phyloP scores from a whole-genome alignment of 108 stramenopile genomes.

The Hondaea fermentalgiana region DNA sequence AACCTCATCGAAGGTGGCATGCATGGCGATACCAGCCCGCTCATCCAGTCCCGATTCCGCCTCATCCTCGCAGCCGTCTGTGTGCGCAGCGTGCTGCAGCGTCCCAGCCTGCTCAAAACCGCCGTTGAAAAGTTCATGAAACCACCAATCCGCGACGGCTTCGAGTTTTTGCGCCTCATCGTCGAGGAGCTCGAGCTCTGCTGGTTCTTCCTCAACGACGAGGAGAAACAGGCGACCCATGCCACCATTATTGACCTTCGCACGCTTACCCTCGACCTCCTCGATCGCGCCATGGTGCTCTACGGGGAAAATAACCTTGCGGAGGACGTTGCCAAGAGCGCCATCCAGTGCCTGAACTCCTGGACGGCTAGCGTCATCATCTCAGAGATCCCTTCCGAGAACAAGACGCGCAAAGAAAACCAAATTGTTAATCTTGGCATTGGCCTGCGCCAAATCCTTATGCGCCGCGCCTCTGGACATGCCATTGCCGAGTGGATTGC shows the following conservation, averaged over 20 bases:
- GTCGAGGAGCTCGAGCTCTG: constrained; percentile 9
- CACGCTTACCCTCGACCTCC: neutral
- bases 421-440: neutral
- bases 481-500: neutral
- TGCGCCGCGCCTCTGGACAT: neutral
- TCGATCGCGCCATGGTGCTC: neutral
- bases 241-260: neutral
- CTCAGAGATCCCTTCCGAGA: neutral
- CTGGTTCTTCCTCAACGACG: neutral
- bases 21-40: neutral
- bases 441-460: neutral
- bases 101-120: neutral
- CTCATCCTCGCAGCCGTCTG: neutral
- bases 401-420: neutral
- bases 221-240: neutral
- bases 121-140: neutral
- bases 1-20: neutral
- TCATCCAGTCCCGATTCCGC: neutral
- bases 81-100: neutral
- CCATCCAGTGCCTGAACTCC: neutral
- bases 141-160: neutral
- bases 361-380: neutral
- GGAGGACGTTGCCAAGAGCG: neutral
- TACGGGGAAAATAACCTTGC: neutral
- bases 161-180: neutral